Conservation (phyloP, 2,329 filamentous ascomycete genomes). For the Pseudogymnoascus sp. region DNA sequence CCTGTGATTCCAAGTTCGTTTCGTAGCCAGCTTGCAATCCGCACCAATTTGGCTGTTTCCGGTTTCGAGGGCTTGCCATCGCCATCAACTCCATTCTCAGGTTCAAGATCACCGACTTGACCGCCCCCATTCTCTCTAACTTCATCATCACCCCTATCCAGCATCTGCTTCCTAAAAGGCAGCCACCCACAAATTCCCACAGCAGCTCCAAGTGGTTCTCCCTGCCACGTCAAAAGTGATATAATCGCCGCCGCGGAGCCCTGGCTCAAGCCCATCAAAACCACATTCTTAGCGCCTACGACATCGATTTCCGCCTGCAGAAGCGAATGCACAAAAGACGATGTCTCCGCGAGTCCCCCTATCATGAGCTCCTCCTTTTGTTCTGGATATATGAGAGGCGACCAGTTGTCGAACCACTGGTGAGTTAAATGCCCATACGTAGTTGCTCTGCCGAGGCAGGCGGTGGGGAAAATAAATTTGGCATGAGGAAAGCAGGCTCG, state of each 20-base stretch:
- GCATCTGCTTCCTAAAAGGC: constrained; percentile 32
- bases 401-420: constrained; percentile 41
- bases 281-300: constrained; percentile 33
- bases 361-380: constrained; percentile 31
- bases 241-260: constrained; percentile 42
- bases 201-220: constrained; percentile 29
- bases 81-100: constrained; percentile 10
- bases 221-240: constrained; percentile 37
- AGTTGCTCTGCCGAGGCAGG: constrained; percentile 33
- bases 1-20: background rate
- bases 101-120: constrained; percentile 11
- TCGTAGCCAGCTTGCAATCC: background rate
- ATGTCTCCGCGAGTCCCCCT: constrained; percentile 36
- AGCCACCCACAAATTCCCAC: constrained; percentile 41
- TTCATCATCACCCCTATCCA: constrained; percentile 14
- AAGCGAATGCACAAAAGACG: constrained; percentile 32
- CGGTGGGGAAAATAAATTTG: constrained; percentile 45
- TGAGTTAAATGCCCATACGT: constrained; percentile 33
- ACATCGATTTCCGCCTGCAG: constrained; percentile 30
- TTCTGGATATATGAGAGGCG: background rate
- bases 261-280: constrained; percentile 46
- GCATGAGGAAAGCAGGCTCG: constrained; percentile 32
- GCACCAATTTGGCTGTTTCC: background rate
- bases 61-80: background rate
- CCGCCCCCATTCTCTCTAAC: constrained; percentile 9